Base-by-base conservation (phyloP, 306 rosid species). In the Aeschynomene evenia region DNA sequence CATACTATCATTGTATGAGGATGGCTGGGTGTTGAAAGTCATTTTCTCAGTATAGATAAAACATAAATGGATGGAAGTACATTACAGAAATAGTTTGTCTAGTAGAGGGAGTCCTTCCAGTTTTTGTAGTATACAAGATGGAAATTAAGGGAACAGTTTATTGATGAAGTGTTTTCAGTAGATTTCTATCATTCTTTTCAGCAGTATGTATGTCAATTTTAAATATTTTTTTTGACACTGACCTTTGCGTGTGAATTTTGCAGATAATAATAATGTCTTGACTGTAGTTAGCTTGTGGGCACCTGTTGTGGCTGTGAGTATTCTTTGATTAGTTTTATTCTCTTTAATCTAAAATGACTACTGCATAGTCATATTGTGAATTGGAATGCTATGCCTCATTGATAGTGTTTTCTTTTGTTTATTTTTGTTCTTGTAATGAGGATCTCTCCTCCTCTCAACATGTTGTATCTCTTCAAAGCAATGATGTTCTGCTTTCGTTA, bases 251-350 rank as follows among this genome's bases (percentile, higher is more conserved):
- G 24, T 51, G 54, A 56, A 60, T 80, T 79, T 77, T 79, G 83
- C 96, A 94, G 98, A 81, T 1, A 94, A 94, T 82, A 66, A 90
- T 57, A 90, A 94, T 72, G 76, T 50, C 57, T 83, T 87, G 63
- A 94, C 99, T 12, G 6, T 94, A 31, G 86, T 71, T 64, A 84
- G 92, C 86, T 77, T 94, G 53, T 94, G 99, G 99, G 86, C 95
- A 79, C 99, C 99, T 77, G 97, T 94, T 71, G 82, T 90, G 77
- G 96, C 96, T 70, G 99, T 94, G 82, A 91, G 99, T 88, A 73
- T 72, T 79, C 62, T 49, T 37, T 36, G 34, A 63, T 71, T 61
- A 40, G 71, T 68, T 74, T 66, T 9, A 1, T 55, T 62, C 10
- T n/a, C n/a, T n/a, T n/a, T n/a, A 42, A 51, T 66, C 1, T 78